Evolutionary conservation across 2,329 filamentous ascomycete species (phyloP), one percentile per base, ranked within the genome.

Genomic region (Phialophora macrospora): DNA sequence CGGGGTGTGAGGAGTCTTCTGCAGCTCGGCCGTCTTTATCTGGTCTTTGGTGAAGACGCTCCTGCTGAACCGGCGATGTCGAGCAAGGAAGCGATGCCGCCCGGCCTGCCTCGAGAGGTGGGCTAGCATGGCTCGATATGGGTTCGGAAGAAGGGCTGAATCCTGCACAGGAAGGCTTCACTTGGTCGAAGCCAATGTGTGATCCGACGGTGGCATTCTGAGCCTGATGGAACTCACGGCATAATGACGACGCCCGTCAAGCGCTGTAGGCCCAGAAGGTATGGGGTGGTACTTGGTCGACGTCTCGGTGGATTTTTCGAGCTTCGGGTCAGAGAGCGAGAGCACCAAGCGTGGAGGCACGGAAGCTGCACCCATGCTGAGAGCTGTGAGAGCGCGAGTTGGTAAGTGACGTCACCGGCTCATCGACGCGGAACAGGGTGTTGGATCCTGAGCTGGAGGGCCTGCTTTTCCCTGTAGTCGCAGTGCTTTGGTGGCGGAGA

Each of bases 1-100:
- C 2, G 68, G 68, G 4, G 66, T 70, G 41, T 70, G 66, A 26
- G 68, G 64, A 55, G 61, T 70, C 48, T 68, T 70, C 41, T 70
- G 66, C n/a, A 70, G 49, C 26, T 65, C 62, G 12, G 68, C 66
- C 12, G 68, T 70, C 55, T 70, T 68, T 55, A 68, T 62, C 41
- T 70, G 68, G 22, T 66, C 64, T 55, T 65, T 63, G 11, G 66
- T 68, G 34, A 68, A 67, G 46, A 66, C 64, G 14, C 49, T 63
- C 41, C 63, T 67, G 49, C 62, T 67, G 52, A 67, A 67, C 20
- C 28, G 38, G 12, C 65, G 51, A n/a, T 54, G 22, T 34, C 52
- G 57, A 51, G 51, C 9, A 28, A 55, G 26, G 44, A 58, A 24
- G 20, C 46, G 57, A n/a, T 26, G 46, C n/a, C 52, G 51, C 28